phyloP scores from a whole-genome alignment of 192 early-diverging fungal genomes.

The Podila epicladia region DNA sequence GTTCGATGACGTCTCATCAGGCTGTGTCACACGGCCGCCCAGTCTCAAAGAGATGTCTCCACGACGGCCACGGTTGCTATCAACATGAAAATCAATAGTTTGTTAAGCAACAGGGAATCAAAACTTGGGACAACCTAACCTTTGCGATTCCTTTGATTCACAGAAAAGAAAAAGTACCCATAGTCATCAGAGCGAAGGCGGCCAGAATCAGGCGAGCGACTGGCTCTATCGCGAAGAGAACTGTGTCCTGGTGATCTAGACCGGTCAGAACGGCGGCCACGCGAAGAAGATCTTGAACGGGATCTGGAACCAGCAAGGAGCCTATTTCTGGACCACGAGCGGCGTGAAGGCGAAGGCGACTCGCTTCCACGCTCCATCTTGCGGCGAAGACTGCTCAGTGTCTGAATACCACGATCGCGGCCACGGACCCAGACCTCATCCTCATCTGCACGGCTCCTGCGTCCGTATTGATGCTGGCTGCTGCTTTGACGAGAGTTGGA shows the following conservation, averaged over 20 bases:
- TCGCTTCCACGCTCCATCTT: slow-evolving; percentile 24
- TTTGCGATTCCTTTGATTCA: not conserved
- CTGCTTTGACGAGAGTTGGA: not conserved
- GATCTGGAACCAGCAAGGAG: slow-evolving; percentile 32
- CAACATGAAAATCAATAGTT: not conserved
- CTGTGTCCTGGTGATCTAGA: slow-evolving; percentile 23
- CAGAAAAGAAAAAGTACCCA: slow-evolving; percentile 10
- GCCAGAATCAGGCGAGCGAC: slow-evolving; percentile 26
- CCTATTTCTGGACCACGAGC: slow-evolving; percentile 45
- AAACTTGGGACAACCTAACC: not conserved
- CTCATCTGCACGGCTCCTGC: slow-evolving; percentile 40
- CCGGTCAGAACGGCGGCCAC: not conserved
- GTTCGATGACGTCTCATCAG: not conserved
- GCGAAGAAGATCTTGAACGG: slow-evolving; percentile 9
- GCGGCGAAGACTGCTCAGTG: slow-evolving; percentile 27
- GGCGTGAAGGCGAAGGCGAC: slow-evolving; percentile 25
- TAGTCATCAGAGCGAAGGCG: slow-evolving; percentile 22
- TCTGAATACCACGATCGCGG: slow-evolving; percentile 31
- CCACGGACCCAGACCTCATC: slow-evolving; percentile 43
- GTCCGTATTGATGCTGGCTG: slow-evolving; percentile 22
- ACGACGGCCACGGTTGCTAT: slow-evolving; percentile 42
- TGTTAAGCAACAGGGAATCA: not conserved
- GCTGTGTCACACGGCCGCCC: slow-evolving; percentile 22
- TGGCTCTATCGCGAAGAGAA: slow-evolving; percentile 13
- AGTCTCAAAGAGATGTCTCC: slow-evolving; percentile 41